phyloP scores from a whole-genome alignment of 768 basidiomycete genomes.

The Brasilioporus rufonigricans region DNA sequence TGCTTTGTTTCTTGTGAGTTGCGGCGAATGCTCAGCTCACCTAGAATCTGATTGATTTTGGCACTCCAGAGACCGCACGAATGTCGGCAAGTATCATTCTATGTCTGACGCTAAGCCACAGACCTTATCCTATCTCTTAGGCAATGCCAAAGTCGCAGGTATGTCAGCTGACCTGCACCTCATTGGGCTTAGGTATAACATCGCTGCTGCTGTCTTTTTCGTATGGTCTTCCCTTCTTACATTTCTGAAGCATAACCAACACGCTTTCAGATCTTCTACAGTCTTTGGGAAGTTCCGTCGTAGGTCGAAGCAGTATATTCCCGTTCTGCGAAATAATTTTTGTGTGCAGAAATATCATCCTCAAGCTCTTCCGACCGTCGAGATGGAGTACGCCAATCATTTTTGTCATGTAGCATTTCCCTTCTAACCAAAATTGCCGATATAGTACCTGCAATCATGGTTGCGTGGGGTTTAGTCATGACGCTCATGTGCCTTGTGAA shows the following conservation, averaged over 20 bases:
- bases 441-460: neutral
- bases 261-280: neutral
- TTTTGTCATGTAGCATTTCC: neutral
- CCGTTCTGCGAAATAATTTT: neutral
- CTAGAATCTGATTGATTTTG: neutral
- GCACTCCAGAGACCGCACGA: neutral
- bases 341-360: neutral
- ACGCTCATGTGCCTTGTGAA: neutral
- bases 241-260: neutral
- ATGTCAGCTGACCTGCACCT: neutral
- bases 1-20: slow-evolving; percentile 47
- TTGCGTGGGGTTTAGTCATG: neutral
- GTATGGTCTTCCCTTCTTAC: neutral
- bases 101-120: neutral
- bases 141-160: neutral
- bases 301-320: neutral
- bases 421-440: neutral
- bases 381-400: neutral
- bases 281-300: neutral
- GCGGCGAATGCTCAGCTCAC: neutral
- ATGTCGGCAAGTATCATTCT: neutral
- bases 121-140: neutral
- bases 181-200: neutral
- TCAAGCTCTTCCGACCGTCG: neutral
- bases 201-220: neutral